These are phyloP conservation scores for Ceratocystis papillata DNA, from an alignment of 2,329 filamentous ascomycete species.

Conservation along the genomic window DNA sequence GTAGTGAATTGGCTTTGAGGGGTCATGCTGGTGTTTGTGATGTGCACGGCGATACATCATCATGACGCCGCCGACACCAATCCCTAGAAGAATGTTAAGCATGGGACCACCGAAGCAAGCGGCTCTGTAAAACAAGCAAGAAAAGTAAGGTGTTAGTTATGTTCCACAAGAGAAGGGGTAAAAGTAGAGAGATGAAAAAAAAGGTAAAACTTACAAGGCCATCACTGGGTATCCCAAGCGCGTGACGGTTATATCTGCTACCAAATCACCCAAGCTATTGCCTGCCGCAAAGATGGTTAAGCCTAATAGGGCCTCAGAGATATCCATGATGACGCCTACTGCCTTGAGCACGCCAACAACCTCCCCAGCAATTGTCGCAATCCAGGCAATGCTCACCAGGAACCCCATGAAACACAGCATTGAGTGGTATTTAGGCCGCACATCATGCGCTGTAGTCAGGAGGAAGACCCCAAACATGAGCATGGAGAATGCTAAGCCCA, in stretches of 20 bases:
- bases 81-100: slow-evolving; percentile 91
- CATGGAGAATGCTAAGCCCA: slow-evolving; percentile 58
- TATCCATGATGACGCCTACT: slow-evolving; percentile 79
- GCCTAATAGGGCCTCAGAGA: slow-evolving; percentile 88
- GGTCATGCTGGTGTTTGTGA: slow-evolving; percentile 53
- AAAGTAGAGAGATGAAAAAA: background rate
- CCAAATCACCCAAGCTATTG: slow-evolving; percentile 86
- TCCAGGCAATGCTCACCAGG: slow-evolving; percentile 86
- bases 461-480: slow-evolving; percentile 56
- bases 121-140: slow-evolving; percentile 38
- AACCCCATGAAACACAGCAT: slow-evolving; percentile 84
- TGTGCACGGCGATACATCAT: slow-evolving; percentile 68
- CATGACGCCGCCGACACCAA: slow-evolving; percentile 81
- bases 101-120: slow-evolving; percentile 98
- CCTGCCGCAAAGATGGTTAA: slow-evolving; percentile 94
- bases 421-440: slow-evolving; percentile 61
- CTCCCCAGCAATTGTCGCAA: slow-evolving; percentile 87
- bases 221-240: slow-evolving; percentile 91
- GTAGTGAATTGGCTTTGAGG: slow-evolving; percentile 52
- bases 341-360: slow-evolving; percentile 93
- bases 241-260: slow-evolving; percentile 90
- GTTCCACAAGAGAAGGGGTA: background rate
- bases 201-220: slow-evolving; percentile 51
- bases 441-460: slow-evolving; percentile 54
- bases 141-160: background rate